Evolutionary conservation across 2,329 filamentous ascomycete species (phyloP), one percentile per base, ranked within the genome.

Genomic region (Myriosclerotinia scirpicola): DNA sequence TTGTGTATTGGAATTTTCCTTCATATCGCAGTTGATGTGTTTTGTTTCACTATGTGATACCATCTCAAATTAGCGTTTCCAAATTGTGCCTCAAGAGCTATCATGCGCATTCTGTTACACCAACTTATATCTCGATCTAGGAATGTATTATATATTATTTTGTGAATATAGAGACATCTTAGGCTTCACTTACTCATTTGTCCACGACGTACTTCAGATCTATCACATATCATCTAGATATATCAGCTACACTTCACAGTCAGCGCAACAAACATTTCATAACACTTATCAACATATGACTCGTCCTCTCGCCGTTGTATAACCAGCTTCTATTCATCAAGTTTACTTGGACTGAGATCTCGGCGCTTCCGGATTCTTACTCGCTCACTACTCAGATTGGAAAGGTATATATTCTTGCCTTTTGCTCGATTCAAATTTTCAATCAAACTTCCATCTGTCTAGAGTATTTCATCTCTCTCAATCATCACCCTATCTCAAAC

Each of bases 151-250:
- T 6, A 9, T 17, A 17, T 1, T 48, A 11, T 34, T 34, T 34
- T 34, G 26, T 1, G 20, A 3, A 34, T 30, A 9, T 38, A 11
- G 20, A 26, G 44, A 38, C 26, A 1, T 60, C 26, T 38, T 60
- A 50, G 58, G n/a, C 58, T 60, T 38, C 1, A 38, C 30, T 38
- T 60, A 14, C 58, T 12, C 9, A 1, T 12, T 20, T 60, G 5
- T 26, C 9, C 8, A 50, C 3, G 14, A 50, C 26, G 17, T 3
- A 38, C 44, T 38, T 38, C 14, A 26, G 34, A 20, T 26, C 5
- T 22, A 50, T 60, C 58, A 50, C 2, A 60, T 60, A 26, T 60
- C 58, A 5, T 40, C 46, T 38, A 36, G 34, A 60, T 12, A 26
- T 20, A 50, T 60, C 34, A 60, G 11, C 14, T 50, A 20, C 8